Percentiles rank a stretch among this genome's conserved stretches.
phyloP scores from a whole-genome alignment of 306 rosid species.

The Lathyrus sativus region DNA sequence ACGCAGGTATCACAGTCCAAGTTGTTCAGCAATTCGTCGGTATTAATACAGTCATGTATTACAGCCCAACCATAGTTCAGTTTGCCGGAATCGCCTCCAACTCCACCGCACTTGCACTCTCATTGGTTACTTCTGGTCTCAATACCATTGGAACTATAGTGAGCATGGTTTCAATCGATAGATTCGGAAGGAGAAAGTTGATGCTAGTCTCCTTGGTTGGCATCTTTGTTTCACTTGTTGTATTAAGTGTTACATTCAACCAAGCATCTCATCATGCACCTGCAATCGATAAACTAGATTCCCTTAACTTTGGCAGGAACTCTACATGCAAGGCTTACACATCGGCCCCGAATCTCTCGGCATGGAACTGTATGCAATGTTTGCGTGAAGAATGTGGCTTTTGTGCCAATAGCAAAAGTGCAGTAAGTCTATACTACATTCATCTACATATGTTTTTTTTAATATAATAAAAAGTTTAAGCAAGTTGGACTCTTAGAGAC shows the following conservation, averaged over 20 bases:
- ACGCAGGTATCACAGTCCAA: conserved; percentile 75
- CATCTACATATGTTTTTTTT: conserved; percentile 9
- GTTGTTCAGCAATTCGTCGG: conserved; percentile 85
- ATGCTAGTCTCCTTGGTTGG: conserved; percentile 69
- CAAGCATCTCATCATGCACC: conserved; percentile 64
- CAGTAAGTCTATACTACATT: conserved; percentile 48
- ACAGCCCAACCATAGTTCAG: conserved; percentile 89
- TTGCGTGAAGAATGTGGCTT: conserved; percentile 62
- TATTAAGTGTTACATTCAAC: conserved; percentile 54
- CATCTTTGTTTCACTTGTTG: conserved; percentile 55
- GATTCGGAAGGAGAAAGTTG: conserved; percentile 68
- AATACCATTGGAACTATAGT: conserved; percentile 66
- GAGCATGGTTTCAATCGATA: conserved; percentile 65
- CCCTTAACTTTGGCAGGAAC: conserved; percentile 62
- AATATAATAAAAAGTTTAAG: not conserved
- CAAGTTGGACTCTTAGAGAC: not conserved
- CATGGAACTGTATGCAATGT: conserved; percentile 84
- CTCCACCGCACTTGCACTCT: conserved; percentile 72
- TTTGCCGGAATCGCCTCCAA: conserved; percentile 84
- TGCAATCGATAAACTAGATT: conserved; percentile 44
- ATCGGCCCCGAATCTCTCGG: conserved; percentile 42
- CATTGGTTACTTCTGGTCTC: conserved; percentile 76
- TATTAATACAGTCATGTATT: conserved; percentile 85
- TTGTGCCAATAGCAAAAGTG: conserved; percentile 47
- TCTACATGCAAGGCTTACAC: conserved; percentile 59